phyloP scores from a whole-genome alignment of 257 asterid species.

The Scutellaria baicalensis region DNA sequence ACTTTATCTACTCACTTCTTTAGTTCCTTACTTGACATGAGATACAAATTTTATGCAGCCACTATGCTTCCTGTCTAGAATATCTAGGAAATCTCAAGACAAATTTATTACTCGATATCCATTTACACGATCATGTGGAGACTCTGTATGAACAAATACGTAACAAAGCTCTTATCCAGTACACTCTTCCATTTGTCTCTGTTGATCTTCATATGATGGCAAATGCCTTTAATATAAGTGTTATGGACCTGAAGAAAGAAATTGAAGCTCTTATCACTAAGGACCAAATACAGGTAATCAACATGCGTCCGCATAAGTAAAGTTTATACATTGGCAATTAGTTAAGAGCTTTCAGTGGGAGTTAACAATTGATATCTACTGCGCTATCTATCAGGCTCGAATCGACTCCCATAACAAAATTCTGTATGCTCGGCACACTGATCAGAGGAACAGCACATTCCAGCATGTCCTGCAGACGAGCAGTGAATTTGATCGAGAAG shows the following conservation, averaged over 20 bases:
- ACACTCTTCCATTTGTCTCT: conserved; percentile 87
- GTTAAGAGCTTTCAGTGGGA: background rate
- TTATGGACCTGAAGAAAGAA: conserved; percentile 79
- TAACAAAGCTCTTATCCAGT: conserved; percentile 93
- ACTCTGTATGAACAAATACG: conserved; percentile 86
- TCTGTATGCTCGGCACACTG: conserved; percentile 93
- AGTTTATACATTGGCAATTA: background rate
- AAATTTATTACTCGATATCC: conserved; percentile 82
- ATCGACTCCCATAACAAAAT: conserved; percentile 94
- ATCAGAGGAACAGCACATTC: conserved; percentile 92
- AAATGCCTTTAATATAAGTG: conserved; percentile 75
- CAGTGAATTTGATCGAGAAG: conserved; percentile 67
- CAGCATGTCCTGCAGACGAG: conserved; percentile 85
- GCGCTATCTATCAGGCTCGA: conserved; percentile 61
- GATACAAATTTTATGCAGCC: conserved; percentile 46
- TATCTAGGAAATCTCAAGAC: conserved; percentile 83
- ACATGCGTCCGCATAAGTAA: background rate
- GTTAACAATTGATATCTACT: background rate
- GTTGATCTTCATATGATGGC: conserved; percentile 96
- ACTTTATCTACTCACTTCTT: background rate
- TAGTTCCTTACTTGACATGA: background rate
- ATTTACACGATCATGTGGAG: conserved; percentile 90
- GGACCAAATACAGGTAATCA: conserved; percentile 77
- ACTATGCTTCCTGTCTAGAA: conserved; percentile 86
- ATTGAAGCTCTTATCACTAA: conserved; percentile 87